Evolutionary conservation across 176 grass and related monocot genomes (phyloP).

Genomic region (Paspalum notatum): DNA sequence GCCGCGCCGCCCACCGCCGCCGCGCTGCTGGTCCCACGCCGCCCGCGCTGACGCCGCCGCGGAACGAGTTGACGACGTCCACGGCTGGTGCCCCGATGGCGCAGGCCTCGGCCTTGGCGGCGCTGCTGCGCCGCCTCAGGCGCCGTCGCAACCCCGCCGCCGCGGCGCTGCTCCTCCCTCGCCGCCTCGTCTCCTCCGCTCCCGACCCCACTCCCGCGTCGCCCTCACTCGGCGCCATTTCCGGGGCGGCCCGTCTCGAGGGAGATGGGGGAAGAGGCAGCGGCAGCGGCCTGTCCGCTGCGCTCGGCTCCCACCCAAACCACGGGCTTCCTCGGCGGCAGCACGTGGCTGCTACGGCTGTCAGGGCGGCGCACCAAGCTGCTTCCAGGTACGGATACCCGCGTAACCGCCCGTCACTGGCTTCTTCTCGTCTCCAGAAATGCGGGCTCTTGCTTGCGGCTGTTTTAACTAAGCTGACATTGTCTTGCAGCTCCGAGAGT

Average conservation of each 20-base stretch:
- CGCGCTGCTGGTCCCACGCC: not conserved
- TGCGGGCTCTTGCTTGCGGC: not conserved
- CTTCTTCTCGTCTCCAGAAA: conserved; percentile 9
- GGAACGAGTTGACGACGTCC: not conserved
- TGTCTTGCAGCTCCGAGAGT: conserved; percentile 40
- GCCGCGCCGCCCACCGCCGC: conserved; percentile 11
- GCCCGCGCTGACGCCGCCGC: not conserved
- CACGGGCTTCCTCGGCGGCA: not conserved
- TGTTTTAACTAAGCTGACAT: not conserved
- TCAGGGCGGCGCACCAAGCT: conserved; percentile 35
- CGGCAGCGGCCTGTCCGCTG: conserved; percentile 2
- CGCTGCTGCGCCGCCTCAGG: conserved; percentile 49
- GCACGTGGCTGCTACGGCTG: not conserved
- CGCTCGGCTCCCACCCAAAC: not conserved
- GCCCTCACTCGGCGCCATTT: not conserved
- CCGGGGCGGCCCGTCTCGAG: not conserved
- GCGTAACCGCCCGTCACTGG: not conserved
- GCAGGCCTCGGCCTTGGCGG: conserved; percentile 22
- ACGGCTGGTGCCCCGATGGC: not conserved
- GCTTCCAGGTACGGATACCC: conserved; percentile 29
- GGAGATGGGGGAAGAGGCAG: not conserved
- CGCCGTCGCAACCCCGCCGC: conserved; percentile 16
- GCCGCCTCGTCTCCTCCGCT: conserved; percentile 22
- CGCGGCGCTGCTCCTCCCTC: conserved; percentile 26
- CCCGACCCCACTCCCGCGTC: not conserved